Percentiles rank a stretch among this genome's conserved stretches.
Conservation (phyloP, 108 stramenopile species). For the Aureococcus anophagefferens region DNA sequence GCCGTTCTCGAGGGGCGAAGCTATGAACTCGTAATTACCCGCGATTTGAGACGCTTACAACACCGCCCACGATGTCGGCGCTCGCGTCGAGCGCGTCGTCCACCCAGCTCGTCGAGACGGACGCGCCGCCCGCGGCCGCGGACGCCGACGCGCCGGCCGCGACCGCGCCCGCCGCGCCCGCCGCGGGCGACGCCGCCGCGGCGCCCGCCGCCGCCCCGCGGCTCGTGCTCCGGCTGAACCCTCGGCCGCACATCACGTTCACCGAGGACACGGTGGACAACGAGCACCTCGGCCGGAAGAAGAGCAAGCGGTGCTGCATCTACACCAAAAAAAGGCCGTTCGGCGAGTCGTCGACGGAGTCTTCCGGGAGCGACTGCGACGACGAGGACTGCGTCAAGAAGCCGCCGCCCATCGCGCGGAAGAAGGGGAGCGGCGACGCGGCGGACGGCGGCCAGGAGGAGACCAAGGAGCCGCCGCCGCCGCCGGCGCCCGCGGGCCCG, state of each 20-base stretch:
- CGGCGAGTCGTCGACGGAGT: slow-evolving; percentile 76
- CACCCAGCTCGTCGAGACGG: too few relatives aligned
- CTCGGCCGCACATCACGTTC: background rate
- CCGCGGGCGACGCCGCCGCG: background rate
- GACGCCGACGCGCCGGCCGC: too few relatives aligned
- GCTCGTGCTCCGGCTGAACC: background rate
- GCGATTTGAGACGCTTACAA: too few relatives aligned
- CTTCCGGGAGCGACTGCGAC: slow-evolving; percentile 49
- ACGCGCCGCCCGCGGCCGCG: too few relatives aligned
- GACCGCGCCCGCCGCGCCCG: too few relatives aligned
- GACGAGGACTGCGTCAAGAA: slow-evolving; percentile 16
- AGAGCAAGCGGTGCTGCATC: slow-evolving; percentile 85
- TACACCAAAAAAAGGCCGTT: slow-evolving; percentile 83
- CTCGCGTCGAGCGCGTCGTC: too few relatives aligned
- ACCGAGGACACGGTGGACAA: slow-evolving; percentile 69
- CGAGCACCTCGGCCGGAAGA: slow-evolving; percentile 80
- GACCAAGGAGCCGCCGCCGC: background rate
- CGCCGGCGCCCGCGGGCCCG: background rate
- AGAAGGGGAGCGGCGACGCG: background rate
- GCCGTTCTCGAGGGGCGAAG: too few relatives aligned
- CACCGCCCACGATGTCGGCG: too few relatives aligned
- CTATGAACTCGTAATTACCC: too few relatives aligned
- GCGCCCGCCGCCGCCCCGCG: background rate
- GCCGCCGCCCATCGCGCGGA: background rate
- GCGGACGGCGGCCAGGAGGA: background rate